Evolutionary conservation across 1,284 basidiomycete species (phyloP).

Genomic region (Sporisorium exsertum): DNA sequence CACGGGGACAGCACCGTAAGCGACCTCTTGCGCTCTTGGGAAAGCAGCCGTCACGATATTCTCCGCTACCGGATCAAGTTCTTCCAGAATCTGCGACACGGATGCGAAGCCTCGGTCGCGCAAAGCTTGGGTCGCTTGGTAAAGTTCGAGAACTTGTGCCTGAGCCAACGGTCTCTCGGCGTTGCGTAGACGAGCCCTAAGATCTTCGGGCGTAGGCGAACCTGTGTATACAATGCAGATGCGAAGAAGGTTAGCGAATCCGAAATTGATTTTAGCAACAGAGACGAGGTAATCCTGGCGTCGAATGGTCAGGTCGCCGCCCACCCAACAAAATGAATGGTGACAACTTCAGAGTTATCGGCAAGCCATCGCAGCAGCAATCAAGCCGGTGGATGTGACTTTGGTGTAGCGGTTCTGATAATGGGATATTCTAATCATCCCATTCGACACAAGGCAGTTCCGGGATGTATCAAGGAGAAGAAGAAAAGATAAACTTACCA

Average conservation of each 20-base stretch:
- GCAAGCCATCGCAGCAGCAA: slow-evolving; percentile 40
- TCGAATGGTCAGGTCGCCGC: slow-evolving; percentile 46
- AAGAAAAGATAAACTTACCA: slow-evolving; percentile 20
- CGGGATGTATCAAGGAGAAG: background rate
- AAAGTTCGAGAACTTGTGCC: slow-evolving; percentile 10
- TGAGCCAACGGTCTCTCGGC: slow-evolving; percentile 17
- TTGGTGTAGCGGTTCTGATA: slow-evolving; percentile 57
- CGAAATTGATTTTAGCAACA: background rate
- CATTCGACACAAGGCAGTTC: slow-evolving; percentile 14
- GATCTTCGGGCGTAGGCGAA: slow-evolving; percentile 13
- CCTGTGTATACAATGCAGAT: slow-evolving; percentile 10
- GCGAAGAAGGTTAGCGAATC: slow-evolving; percentile 2
- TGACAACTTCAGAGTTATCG: slow-evolving; percentile 51
- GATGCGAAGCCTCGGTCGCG: slow-evolving; percentile 6
- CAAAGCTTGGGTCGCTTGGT: slow-evolving; percentile 9
- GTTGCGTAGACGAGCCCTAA: slow-evolving; percentile 15
- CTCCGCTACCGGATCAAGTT: slow-evolving; percentile 34
- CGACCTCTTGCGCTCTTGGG: background rate
- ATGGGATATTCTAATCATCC: slow-evolving; percentile 50
- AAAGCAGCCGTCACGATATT: slow-evolving; percentile 21
- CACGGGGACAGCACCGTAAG: slow-evolving; percentile 17
- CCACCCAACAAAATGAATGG: slow-evolving; percentile 13
- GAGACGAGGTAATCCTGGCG: background rate
- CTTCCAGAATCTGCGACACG: slow-evolving; percentile 29
- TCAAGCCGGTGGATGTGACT: slow-evolving; percentile 45